A percentile compares a stretch with the other conserved stretches of the same genome.
phyloP scores from a whole-genome alignment of 306 rosid species.

The Pyrus bretschneideri region DNA sequence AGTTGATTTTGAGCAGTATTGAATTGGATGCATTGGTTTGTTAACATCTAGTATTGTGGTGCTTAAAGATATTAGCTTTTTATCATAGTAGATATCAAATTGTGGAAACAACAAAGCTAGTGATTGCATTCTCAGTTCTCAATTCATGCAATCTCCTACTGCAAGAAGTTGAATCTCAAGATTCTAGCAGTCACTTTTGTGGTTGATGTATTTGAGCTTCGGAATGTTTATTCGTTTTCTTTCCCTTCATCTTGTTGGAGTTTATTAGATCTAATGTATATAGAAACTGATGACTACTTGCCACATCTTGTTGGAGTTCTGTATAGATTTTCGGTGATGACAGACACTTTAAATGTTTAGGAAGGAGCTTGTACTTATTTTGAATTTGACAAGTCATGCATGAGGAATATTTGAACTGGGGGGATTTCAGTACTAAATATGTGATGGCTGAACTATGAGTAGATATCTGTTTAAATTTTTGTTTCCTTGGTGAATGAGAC shows the following conservation, averaged over 20 bases:
- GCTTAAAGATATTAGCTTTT: background rate
- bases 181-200: background rate
- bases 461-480: background rate
- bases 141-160: background rate
- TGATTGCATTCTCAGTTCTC: background rate
- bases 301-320: background rate
- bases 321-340: rapidly evolving
- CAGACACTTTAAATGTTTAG: background rate
- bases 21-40: background rate
- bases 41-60: background rate
- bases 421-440: background rate
- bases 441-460: background rate
- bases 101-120: background rate
- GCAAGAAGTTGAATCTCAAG: background rate
- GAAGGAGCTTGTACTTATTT: background rate
- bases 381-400: background rate
- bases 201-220: background rate
- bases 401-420: too few species aligned
- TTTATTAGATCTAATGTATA: background rate
- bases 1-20: background rate
- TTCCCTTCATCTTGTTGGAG: background rate
- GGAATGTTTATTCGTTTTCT: background rate
- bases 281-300: background rate
- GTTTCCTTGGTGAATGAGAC: background rate
- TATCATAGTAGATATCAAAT: background rate